phyloP scores from a whole-genome alignment of 768 basidiomycete genomes.

The Goffeauzyma gilvescens region DNA sequence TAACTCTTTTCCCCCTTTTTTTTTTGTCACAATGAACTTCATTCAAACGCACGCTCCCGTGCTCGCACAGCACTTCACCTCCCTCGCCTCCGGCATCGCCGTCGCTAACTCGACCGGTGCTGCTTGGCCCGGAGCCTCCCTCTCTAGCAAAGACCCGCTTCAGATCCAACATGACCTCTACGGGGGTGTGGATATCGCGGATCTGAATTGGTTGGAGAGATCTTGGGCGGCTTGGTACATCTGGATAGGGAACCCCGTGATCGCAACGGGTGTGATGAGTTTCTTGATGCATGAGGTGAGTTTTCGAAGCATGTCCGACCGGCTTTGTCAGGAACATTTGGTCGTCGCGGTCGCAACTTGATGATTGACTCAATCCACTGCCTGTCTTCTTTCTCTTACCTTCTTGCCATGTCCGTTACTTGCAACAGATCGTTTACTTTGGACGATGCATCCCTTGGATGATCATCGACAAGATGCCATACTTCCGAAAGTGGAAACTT shows the following conservation, averaged over 20 bases:
- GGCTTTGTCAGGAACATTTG: background rate
- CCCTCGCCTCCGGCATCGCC: no score
- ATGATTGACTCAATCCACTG: no score
- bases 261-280: conserved; percentile 84
- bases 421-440: conserved; percentile 83
- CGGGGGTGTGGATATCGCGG: conserved; percentile 21
- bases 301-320: conserved; percentile 32
- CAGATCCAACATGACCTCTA: conserved; percentile 58
- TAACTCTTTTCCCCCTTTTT: no score
- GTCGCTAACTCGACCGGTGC: conserved; percentile 70
- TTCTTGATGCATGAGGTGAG: conserved; percentile 93
- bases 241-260: conserved; percentile 64
- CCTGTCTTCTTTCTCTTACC: background rate
- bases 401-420: no score
- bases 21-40: conserved; percentile 17
- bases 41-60: conserved; percentile 23
- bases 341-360: background rate
- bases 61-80: conserved; percentile 22
- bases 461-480: conserved; percentile 81
- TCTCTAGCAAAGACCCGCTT: no score
- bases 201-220: conserved; percentile 39
- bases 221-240: conserved; percentile 69
- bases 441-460: conserved; percentile 89
- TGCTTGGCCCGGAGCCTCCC: conserved; percentile 64
- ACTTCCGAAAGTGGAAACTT: conserved; percentile 83